A percentile compares a stretch with the other conserved stretches of the same genome.
These are phyloP conservation scores for Botrytis medusae DNA, from an alignment of 2,329 filamentous ascomycete genomes.

Conservation along the genomic window DNA sequence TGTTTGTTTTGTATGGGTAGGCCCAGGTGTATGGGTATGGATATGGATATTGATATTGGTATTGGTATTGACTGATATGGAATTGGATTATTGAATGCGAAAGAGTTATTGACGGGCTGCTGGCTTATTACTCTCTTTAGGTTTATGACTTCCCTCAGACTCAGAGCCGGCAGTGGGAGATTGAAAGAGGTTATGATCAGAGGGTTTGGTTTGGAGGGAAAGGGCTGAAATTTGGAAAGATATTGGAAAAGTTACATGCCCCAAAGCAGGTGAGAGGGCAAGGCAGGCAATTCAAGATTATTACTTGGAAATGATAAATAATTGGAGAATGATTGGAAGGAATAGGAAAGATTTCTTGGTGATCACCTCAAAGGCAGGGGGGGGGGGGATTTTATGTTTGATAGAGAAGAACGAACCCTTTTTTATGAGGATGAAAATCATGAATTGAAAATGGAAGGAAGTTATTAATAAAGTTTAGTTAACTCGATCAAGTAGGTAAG, in stretches of 20 bases:
- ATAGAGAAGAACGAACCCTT: not conserved
- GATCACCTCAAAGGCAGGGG: conserved; percentile 30
- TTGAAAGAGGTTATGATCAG: conserved; percentile 15
- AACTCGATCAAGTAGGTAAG: not conserved
- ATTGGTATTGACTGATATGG: not conserved
- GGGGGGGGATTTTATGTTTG: not conserved
- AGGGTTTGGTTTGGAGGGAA: not conserved
- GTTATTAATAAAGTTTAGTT: not conserved
- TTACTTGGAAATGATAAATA: conserved; percentile 9
- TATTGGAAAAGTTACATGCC: not conserved
- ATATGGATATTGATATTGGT: not conserved
- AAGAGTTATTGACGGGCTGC: not conserved
- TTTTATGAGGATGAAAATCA: not conserved
- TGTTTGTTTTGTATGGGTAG: not conserved
- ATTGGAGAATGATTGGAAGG: conserved; percentile 21
- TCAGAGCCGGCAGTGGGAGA: not conserved
- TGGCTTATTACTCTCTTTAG: not conserved
- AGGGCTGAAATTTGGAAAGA: not conserved
- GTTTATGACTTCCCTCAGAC: not conserved
- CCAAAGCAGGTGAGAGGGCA: not conserved
- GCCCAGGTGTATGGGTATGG: not conserved
- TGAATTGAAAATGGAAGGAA: not conserved
- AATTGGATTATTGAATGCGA: not conserved
- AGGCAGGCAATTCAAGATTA: not conserved
- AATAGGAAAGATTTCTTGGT: conserved; percentile 31